Conservation (phyloP, 805 yeast genomes). For the Starmerella ratchasimensis region DNA sequence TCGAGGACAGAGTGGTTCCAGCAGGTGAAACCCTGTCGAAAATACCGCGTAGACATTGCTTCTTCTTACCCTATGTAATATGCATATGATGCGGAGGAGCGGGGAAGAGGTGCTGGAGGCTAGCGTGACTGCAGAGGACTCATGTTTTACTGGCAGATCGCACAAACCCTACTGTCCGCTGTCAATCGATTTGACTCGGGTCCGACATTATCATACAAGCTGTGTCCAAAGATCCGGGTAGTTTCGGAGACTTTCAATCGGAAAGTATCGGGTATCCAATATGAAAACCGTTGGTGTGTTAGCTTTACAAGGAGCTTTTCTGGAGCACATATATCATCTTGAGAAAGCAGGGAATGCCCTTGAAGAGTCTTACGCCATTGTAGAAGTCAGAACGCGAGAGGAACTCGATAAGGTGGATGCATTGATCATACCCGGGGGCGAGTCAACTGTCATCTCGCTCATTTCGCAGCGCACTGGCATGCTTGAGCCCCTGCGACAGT, state of each 20-base stretch:
- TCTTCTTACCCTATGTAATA: no score
- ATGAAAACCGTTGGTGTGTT: constrained; percentile 43
- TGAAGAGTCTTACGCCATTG: neutral
- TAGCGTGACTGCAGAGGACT: no score
- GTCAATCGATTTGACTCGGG: constrained; percentile 1
- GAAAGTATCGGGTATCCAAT: no score
- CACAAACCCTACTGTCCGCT: neutral
- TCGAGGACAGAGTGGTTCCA: no score
- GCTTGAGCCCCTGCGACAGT: constrained; percentile 39
- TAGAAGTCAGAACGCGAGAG: constrained; percentile 40
- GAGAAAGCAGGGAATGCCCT: constrained; percentile 27
- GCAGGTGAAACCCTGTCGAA: no score
- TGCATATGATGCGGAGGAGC: no score
- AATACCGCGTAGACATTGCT: no score
- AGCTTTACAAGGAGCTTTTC: constrained; percentile 69
- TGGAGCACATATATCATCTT: constrained; percentile 48
- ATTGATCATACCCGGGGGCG: constrained; percentile 50
- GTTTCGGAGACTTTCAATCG: no score
- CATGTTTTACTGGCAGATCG: no score
- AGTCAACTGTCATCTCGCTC: constrained; percentile 43
- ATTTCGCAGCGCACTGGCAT: constrained; percentile 54
- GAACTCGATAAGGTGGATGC: constrained; percentile 42
- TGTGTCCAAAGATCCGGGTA: no score
- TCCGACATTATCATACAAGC: neutral
- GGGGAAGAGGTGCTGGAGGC: no score